phyloP scores from a whole-genome alignment of 108 stramenopile genomes.

The Skeletonema potamos region DNA sequence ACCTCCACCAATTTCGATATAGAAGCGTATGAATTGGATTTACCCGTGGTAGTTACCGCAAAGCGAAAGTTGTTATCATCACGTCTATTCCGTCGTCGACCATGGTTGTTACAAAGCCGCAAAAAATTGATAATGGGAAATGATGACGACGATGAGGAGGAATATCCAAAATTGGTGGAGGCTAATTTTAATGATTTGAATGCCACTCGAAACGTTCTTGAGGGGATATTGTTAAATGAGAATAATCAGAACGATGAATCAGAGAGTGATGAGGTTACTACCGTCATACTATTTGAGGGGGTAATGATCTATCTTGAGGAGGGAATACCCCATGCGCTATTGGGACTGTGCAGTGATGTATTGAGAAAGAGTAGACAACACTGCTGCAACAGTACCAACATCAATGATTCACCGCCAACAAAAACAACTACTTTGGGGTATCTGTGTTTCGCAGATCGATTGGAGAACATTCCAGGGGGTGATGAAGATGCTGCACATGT shows the following conservation, averaged over 20 bases:
- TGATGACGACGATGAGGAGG: neutral
- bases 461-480: constrained; percentile 67
- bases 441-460: constrained; percentile 71
- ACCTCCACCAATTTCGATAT: constrained; percentile 19
- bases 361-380: constrained; percentile 9
- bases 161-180: constrained; percentile 44
- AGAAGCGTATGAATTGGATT: constrained; percentile 61
- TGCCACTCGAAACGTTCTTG: constrained; percentile 37
- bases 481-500: constrained; percentile 33
- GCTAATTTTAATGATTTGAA: constrained; percentile 66
- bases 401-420: neutral
- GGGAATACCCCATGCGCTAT: constrained; percentile 54
- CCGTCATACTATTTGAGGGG: constrained; percentile 72
- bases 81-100: constrained; percentile 54
- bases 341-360: constrained; percentile 45
- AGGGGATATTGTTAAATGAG: constrained; percentile 19
- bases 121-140: neutral
- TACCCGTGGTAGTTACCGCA: constrained; percentile 59
- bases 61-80: constrained; percentile 53
- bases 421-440: constrained; percentile 9
- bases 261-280: constrained; percentile 34
- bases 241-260: neutral
- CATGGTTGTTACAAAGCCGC: constrained; percentile 21
- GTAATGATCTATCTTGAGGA: constrained; percentile 81
- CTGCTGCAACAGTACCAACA: too few species aligned